Base-by-base conservation (phyloP, 2,329 filamentous ascomycete genomes). In the Alternaria ventricosa region DNA sequence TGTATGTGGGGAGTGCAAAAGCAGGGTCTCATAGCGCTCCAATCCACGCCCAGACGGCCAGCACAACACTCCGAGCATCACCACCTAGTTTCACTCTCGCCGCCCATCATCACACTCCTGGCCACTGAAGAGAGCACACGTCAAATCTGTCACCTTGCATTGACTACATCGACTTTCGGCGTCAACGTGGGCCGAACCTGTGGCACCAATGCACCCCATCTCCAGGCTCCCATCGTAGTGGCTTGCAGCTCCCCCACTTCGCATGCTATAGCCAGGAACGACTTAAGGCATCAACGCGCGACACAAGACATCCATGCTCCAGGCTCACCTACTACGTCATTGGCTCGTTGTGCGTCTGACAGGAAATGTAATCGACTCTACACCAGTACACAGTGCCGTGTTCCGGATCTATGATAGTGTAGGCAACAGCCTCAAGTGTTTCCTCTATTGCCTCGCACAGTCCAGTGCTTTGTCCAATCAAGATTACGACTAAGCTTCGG, bases 71-170 rank as follows among this genome's bases (percentile, higher is more conserved):
- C 50, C 54, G 11, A 45, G 25, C 47, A 61, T 45, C 54, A 36
- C 22, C 47, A 33, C 47, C 23, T 22, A 49, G 43, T 43, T 25
- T 41, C 62, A 50, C n/a, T 36, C 43, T 20, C 41, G 47, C 41
- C 41, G 25, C 53, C 50, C 15, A 54, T 25, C 20, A 27, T 41
- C 44, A 41, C 55, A 25, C 10, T 28, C 44, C 27, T 36, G 33
- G 23, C 64, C 64, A 66, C 54, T 66, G 45, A 61, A 15, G 25
- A 27, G 51, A 55, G 51, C 27, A 61, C 64, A 66, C 64, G 64
- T 66, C 53, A 25, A 6, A 15, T 28, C 23, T 23, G 22, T 59
- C 57, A 20, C 41, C 33, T 25, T 55, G 56, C 57, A 55, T 50
- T n/a, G 51, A n/a, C 23, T 23, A 18, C n/a, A 46, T 12, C 20